Conservation (phyloP, 75 land plant species). For the Pinus tabuliformis region DNA sequence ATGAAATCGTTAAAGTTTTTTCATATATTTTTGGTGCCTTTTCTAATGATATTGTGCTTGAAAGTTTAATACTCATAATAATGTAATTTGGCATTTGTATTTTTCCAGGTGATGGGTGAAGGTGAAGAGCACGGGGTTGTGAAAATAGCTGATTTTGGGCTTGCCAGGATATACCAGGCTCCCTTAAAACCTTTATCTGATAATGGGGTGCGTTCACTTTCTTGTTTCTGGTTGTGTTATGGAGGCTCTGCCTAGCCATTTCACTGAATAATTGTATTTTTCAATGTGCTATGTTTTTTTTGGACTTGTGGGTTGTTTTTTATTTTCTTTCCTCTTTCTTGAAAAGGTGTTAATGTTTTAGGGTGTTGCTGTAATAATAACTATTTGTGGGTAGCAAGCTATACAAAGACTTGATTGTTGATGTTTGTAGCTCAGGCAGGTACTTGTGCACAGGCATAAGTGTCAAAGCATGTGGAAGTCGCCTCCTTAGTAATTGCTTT, state of each 20-base stretch:
- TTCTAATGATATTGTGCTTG: not conserved
- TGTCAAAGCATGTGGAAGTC: too few species aligned
- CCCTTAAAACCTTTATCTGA: conserved; percentile 88
- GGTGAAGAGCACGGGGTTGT: conserved; percentile 96
- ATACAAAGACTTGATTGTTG: too few species aligned
- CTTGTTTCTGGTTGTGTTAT: not conserved
- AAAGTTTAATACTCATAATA: not conserved
- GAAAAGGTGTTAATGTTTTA: not conserved
- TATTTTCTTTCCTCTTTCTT: not conserved
- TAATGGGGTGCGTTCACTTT: conserved; percentile 60
- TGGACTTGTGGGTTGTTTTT: not conserved
- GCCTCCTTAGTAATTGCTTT: too few species aligned
- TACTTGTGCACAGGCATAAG: too few species aligned
- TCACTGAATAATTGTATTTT: not conserved
- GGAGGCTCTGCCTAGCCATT: not conserved
- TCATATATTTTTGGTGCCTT: not conserved
- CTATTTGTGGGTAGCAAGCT: not conserved
- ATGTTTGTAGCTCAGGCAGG: too few species aligned
- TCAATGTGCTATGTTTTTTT: not conserved
- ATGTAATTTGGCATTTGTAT: not conserved
- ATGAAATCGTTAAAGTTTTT: too few species aligned
- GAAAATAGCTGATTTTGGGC: conserved; percentile 98
- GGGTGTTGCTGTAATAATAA: not conserved
- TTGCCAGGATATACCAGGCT: conserved; percentile 91
- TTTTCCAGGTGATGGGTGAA: conserved; percentile 83